Conservation (phyloP, 805 yeast genomes). For the Henningerozyma blattae region DNA sequence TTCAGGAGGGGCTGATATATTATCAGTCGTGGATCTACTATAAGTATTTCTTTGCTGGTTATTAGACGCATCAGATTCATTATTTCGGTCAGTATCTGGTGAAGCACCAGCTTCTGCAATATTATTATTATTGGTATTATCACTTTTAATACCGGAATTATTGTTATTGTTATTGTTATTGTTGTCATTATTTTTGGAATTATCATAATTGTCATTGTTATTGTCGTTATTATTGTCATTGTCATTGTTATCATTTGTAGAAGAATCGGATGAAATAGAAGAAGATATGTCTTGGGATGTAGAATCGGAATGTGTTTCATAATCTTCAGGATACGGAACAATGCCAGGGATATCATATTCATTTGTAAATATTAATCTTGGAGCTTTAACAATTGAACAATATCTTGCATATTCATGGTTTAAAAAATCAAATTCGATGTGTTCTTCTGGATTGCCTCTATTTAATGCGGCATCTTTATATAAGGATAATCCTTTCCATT, state of each 20-base stretch:
- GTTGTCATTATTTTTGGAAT: too few relatives aligned
- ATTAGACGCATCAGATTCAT: constrained; percentile 46
- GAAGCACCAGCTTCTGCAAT: too few relatives aligned
- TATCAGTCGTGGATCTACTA: too few relatives aligned
- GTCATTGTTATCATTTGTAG: not conserved
- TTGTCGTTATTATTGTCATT: not conserved
- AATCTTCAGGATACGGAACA: constrained; percentile 28
- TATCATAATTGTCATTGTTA: too few relatives aligned
- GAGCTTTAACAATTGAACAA: constrained; percentile 55
- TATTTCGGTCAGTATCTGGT: constrained; percentile 20
- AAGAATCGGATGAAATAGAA: not conserved
- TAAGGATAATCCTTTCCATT: constrained; percentile 72
- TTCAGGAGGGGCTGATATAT: constrained; percentile 41
- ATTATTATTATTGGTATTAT: too few relatives aligned
- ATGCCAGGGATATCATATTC: constrained; percentile 65
- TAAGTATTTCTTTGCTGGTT: too few relatives aligned
- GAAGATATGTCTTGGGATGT: not conserved
- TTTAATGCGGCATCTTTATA: constrained; percentile 30
- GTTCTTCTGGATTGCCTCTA: constrained; percentile 25
- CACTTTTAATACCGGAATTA: too few relatives aligned
- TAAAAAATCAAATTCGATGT: constrained; percentile 21
- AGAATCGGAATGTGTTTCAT: too few relatives aligned
- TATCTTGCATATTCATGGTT: constrained; percentile 73
- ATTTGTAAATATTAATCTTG: constrained; percentile 40
- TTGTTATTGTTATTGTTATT: too few relatives aligned